phyloP scores from a whole-genome alignment of 352 stramenopile species.

The Thalassiosira sp. region DNA sequence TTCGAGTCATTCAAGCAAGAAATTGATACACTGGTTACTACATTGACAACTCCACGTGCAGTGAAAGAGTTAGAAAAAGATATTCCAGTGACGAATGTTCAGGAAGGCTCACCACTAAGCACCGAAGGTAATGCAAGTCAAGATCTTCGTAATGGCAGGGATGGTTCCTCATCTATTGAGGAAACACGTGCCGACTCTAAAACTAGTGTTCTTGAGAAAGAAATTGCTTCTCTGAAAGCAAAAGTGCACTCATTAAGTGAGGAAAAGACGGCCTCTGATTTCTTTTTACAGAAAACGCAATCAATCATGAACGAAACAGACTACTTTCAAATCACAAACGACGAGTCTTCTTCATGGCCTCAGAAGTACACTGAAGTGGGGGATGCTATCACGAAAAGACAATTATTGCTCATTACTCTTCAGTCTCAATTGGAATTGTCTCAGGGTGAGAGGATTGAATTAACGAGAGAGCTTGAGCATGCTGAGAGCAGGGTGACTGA shows the following conservation, averaged over 20 bases:
- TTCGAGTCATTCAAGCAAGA: conserved; percentile 37
- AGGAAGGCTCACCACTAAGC: neutral
- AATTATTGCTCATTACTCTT: no score
- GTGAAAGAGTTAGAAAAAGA: neutral
- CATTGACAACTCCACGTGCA: conserved; percentile 7
- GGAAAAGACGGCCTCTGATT: no score
- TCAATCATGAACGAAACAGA: no score
- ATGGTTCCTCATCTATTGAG: neutral
- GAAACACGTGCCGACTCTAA: neutral
- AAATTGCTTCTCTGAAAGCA: conserved; percentile 34
- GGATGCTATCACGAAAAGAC: no score
- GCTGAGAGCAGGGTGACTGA: conserved; percentile 5
- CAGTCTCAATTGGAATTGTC: no score
- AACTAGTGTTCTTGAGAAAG: conserved; percentile 4
- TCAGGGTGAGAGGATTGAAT: no score
- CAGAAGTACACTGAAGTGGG: no score
- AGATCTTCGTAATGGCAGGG: neutral
- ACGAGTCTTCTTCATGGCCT: no score
- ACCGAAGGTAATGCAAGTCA: neutral
- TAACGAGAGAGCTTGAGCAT: conserved; percentile 23
- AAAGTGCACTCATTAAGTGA: no score
- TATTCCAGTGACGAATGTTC: neutral
- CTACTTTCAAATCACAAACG: no score
- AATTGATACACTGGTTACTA: conserved; percentile 25
- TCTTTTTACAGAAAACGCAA: no score